Base-by-base conservation (phyloP, 2,329 filamentous ascomycete species). In the Aspergillus piperis region DNA sequence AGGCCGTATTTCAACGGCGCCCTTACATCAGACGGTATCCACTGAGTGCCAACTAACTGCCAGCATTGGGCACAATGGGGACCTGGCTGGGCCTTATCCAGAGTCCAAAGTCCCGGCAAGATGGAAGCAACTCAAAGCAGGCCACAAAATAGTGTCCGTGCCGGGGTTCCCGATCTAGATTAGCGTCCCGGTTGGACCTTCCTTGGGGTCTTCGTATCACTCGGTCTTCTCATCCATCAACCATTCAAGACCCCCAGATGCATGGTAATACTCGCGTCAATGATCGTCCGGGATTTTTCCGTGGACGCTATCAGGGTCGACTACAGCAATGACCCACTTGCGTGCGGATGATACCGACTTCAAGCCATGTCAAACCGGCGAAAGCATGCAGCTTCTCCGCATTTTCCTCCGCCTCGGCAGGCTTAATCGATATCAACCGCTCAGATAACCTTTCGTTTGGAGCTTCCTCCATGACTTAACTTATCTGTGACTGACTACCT, bases 391-490 rank as follows among this genome's bases (percentile, higher is more conserved):
- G 44, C 52, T 59, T 59, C 59, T 62, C 59, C 59, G 52, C 59
- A 62, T 56, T 52, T 54, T 19, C n/a, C 11, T 54, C 52, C 51
- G 21, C n/a, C 52, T 55, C 42, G 21, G 41, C 32, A 47, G 44
- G 48, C 50, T 30, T 25, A 39, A 38, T 61, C 25, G 32, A 50
- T 42, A 41, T 48, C 23, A 30, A n/a, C 23, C 25, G 39, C 41
- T n/a, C 10, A 30, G 53, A 55, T 55, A 55, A 44, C 17, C 36
- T 38, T 23, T 64, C 66, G 65, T 60, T 66, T 68, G 59, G 62
- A 65, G 48, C 64, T 68, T 68, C 64, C 66, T 50, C 21, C 23
- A 47, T 53, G 55, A 38, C 57, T 55, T 61, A 60, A 54, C 52
- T 36, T 41, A 50, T 49, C 21, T 25, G 30, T 49, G n/a, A 8